Evolutionary conservation across 2,329 filamentous ascomycete species (phyloP).

Genomic region (Chrysoporthe austroafricana): DNA sequence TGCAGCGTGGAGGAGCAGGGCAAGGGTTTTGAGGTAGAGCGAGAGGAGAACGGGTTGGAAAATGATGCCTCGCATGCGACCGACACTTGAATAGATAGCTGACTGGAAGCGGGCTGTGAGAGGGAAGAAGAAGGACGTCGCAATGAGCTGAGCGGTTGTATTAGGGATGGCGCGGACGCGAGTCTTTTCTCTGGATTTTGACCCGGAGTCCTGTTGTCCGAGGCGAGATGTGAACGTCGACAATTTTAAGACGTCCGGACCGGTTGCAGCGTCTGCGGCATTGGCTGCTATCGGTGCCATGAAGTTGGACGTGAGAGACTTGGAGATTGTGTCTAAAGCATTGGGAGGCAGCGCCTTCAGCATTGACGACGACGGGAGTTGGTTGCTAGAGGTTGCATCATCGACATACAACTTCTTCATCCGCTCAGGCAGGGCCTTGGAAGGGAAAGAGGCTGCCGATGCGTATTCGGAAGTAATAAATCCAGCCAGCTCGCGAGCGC

Average conservation of each 20-base stretch:
- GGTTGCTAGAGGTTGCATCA: slow-evolving; percentile 34
- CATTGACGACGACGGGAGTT: slow-evolving; percentile 36
- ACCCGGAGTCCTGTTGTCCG: slow-evolving; percentile 56
- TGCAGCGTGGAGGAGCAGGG: slow-evolving; percentile 79
- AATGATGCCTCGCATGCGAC: slow-evolving; percentile 60
- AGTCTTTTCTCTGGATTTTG: slow-evolving; percentile 40
- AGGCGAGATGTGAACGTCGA: slow-evolving; percentile 84
- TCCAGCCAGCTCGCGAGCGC: slow-evolving; percentile 83
- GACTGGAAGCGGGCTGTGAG: slow-evolving; percentile 80
- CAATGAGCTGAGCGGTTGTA: slow-evolving; percentile 75
- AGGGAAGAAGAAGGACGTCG: slow-evolving; percentile 82
- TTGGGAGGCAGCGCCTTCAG: slow-evolving; percentile 59
- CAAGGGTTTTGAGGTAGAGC: slow-evolving; percentile 84
- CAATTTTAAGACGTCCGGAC: slow-evolving; percentile 84
- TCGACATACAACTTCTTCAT: slow-evolving; percentile 72
- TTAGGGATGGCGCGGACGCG: slow-evolving; percentile 68
- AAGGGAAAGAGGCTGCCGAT: slow-evolving; percentile 68
- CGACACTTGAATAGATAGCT: slow-evolving; percentile 49
- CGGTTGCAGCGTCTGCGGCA: slow-evolving; percentile 78
- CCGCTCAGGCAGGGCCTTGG: slow-evolving; percentile 74
- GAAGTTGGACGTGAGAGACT: slow-evolving; percentile 70
- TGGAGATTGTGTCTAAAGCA: slow-evolving; percentile 70
- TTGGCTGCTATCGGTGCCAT: slow-evolving; percentile 80
- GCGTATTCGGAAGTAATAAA: slow-evolving; percentile 63
- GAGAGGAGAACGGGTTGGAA: slow-evolving; percentile 76